phyloP scores from a whole-genome alignment of 192 early-diverging fungal species.

The Coemansia reversa region DNA sequence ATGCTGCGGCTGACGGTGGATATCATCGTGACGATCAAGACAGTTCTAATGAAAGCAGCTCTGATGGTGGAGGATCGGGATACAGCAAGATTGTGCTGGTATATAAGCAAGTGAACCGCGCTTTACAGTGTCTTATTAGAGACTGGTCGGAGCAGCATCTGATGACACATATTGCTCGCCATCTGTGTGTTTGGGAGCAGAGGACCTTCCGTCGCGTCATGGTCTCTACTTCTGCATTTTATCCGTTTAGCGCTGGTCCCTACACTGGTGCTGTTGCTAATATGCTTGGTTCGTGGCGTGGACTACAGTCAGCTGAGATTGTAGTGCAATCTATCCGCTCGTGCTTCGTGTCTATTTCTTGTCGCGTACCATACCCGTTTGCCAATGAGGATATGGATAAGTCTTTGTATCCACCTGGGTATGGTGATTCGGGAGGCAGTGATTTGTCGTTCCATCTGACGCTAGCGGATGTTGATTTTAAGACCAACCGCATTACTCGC shows the following conservation, averaged over 20 bases:
- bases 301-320: conserved; percentile 40
- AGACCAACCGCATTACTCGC: conserved; percentile 29
- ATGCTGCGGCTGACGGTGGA: conserved; percentile 43
- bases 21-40: conserved; percentile 24
- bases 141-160: conserved; percentile 54
- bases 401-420: conserved; percentile 31
- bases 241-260: conserved; percentile 39
- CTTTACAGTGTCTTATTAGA: conserved; percentile 45
- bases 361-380: conserved; percentile 45
- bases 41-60: not conserved
- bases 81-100: conserved; percentile 48
- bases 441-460: conserved; percentile 48
- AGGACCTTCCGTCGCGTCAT: conserved; percentile 34
- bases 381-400: conserved; percentile 25
- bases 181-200: conserved; percentile 49
- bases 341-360: conserved; percentile 47
- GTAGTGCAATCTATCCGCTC: conserved; percentile 42
- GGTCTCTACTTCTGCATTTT: conserved; percentile 38
- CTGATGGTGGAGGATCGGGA: conserved; percentile 4
- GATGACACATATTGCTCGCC: conserved; percentile 49
- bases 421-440: conserved; percentile 32
- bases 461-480: conserved; percentile 40
- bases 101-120: conserved; percentile 43
- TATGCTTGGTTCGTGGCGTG: conserved; percentile 35
- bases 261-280: conserved; percentile 39